Base-by-base conservation (phyloP, 73 alveolate species). In the Halteria grandinella region DNA sequence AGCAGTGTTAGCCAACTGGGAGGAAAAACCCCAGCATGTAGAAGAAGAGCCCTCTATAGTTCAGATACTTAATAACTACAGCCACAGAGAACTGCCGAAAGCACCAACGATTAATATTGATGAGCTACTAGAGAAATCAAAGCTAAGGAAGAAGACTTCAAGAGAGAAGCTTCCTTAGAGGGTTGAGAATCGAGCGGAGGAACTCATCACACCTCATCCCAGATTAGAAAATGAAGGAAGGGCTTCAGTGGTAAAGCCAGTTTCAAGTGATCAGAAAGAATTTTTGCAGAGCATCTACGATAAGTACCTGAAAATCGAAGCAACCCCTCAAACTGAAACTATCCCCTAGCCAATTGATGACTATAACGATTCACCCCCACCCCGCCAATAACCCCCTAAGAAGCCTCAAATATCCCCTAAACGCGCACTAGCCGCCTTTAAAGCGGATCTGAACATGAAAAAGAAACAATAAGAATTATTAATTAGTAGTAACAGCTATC, bases 201-300 rank as follows among this genome's bases (percentile, higher is more conserved):
- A n/a, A n/a, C n/a, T n/a, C n/a, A n/a, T n/a, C n/a, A n/a, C n/a
- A n/a, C n/a, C n/a, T n/a, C n/a, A n/a, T n/a, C n/a, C n/a, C n/a
- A n/a, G n/a, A n/a, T n/a, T n/a, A 45, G 53, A 14, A 12, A 18
- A 5, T 44, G 27, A 11, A 15, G 50, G 34, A 18, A 8, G 23
- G 55, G 17, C 7, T 40, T 10, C 18, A 12, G 18, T 2, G 20
- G 23, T 66, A 2, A 11, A 44, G 32, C 80, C 80, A 44, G 63
- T 66, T 1, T 44, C 80, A 23, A 66, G 80, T 66, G 80, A 66
- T 45, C 31, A 66, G 31, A 66, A 66, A 25, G 18, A 66, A 66
- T 66, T 66, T 51, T 31, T 66, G n/a, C 37, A 66, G 31, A 66
- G 66, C 47, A 24, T 66, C 17, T 66, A 66, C 17, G 66, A 66